Conservation (phyloP, 2,329 filamentous ascomycete species). For the Aspergillus quadricinctus region DNA sequence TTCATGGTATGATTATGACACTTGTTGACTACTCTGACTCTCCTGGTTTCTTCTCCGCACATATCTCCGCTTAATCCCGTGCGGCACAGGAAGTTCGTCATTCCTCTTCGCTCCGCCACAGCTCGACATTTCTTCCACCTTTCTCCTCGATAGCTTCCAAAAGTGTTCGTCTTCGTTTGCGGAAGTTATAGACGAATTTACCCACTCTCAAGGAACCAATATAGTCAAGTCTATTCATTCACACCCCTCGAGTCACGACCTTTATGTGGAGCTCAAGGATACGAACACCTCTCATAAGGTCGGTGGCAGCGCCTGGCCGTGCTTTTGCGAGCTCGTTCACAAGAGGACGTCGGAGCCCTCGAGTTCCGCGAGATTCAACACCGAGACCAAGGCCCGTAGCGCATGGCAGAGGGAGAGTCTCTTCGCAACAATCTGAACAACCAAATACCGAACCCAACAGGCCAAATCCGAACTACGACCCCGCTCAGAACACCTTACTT, state of each 20-base stretch:
- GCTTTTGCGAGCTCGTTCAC: conserved; percentile 24
- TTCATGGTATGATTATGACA: not conserved
- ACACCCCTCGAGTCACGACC: not conserved
- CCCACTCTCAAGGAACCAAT: not conserved
- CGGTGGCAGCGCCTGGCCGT: conserved; percentile 17
- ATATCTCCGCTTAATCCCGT: conserved; percentile 34
- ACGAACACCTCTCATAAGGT: conserved; percentile 16
- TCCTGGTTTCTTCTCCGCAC: not conserved
- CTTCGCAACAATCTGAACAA: conserved; percentile 6
- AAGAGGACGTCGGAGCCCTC: conserved; percentile 20
- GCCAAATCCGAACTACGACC: conserved; percentile 38
- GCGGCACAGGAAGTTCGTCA: conserved; percentile 5
- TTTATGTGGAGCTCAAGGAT: conserved; percentile 30
- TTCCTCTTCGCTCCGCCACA: conserved; percentile 4
- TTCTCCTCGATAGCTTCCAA: not conserved
- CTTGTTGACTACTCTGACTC: not conserved
- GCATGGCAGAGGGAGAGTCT: conserved; percentile 1
- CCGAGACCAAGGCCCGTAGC: conserved; percentile 20
- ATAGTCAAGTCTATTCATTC: not conserved
- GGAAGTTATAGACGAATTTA: not conserved
- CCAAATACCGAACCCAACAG: conserved; percentile 26
- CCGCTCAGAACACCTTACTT: conserved; percentile 47
- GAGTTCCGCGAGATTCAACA: conserved; percentile 29
- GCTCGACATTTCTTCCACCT: not conserved
- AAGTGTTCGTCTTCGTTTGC: not conserved